Conservation (phyloP, 2,329 filamentous ascomycete genomes). For the Apiospora rasikravindrae region DNA sequence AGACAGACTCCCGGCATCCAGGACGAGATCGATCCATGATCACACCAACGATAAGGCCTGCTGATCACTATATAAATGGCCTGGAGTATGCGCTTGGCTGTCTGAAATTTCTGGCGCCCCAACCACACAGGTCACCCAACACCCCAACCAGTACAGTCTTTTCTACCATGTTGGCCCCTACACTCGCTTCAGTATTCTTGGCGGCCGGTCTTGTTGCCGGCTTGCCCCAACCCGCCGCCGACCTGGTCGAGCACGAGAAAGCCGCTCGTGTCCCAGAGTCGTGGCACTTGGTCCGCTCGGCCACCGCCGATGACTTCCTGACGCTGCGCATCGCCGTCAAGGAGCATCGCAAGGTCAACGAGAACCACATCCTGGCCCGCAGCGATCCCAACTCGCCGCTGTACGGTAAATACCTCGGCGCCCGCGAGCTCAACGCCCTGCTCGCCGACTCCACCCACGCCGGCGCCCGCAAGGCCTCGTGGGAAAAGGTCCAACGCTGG, state of each 20-base stretch:
- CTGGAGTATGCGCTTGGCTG: no score
- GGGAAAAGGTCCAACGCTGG: constrained; percentile 15
- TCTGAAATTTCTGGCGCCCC: not conserved
- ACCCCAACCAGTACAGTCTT: not conserved
- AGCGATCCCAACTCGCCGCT: not conserved
- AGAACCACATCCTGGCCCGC: constrained; percentile 12
- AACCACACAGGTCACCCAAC: not conserved
- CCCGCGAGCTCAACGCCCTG: not conserved
- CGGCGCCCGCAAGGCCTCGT: not conserved
- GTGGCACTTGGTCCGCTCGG: constrained; percentile 5
- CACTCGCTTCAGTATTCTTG: not conserved
- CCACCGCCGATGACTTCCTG: constrained; percentile 4
- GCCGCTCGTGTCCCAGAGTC: not conserved
- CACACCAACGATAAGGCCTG: not conserved
- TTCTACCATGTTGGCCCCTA: not conserved
- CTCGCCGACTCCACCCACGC: constrained; percentile 1
- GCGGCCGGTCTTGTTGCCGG: not conserved
- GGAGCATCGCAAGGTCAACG: not conserved
- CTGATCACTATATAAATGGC: not conserved
- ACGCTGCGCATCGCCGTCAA: constrained; percentile 18
- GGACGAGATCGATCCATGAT: constrained; percentile 9
- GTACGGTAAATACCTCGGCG: not conserved
- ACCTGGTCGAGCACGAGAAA: constrained; percentile 8
- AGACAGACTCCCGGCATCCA: not conserved
- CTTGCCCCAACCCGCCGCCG: not conserved